Evolutionary conservation across 352 stramenopile genomes (phyloP), one percentile per base, ranked within the genome.

Genomic region (Phytopythium sindhum): DNA sequence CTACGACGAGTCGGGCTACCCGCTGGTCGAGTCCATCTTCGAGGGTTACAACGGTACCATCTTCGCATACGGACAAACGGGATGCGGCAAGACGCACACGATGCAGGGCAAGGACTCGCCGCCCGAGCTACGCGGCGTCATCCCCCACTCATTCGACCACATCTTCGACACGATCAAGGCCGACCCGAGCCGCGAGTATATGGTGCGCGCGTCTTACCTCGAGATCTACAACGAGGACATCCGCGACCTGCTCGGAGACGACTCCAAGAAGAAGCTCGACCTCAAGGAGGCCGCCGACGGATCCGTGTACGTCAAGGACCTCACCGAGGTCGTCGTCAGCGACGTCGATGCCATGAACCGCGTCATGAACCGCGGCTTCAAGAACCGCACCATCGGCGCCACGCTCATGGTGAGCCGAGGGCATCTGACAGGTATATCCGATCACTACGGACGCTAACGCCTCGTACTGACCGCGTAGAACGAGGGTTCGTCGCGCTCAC

Each of bases 171-270:
- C 81, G 23, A 94, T 96, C 57, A 78, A 78, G 44, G 72, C 84
- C 24, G 84, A 95, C 44, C 73, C 73, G 11, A 77, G 67, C 7
- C 71, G 74, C 12, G 84, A 95, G 57, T 92, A 95, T 64, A 93
- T 92, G 86, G 83, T 92, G 9, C 80, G 86, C 55, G 86, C 82
- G 39, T 97, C 89, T 51, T 98, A 97, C 70, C 75, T 98, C 24
- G 94, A 98, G 67, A 98, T 98, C 54, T 98, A 98, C 82, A 98
- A 98, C 63, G 94, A 98, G 61, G 89, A 96, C 58, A 97, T 98
- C 54, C 80, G 87, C 24, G 95, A 98, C 67, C 67, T 98, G 19
- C 78, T 98, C 12, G 67, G 57, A 14, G 84, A 97, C 51, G 78
- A 90, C 68, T 50, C 77, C 24, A 88, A 94, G 71, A 86, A 95